Base-by-base conservation (phyloP, 139 green algal species). In the Chlorella sp. region DNA sequence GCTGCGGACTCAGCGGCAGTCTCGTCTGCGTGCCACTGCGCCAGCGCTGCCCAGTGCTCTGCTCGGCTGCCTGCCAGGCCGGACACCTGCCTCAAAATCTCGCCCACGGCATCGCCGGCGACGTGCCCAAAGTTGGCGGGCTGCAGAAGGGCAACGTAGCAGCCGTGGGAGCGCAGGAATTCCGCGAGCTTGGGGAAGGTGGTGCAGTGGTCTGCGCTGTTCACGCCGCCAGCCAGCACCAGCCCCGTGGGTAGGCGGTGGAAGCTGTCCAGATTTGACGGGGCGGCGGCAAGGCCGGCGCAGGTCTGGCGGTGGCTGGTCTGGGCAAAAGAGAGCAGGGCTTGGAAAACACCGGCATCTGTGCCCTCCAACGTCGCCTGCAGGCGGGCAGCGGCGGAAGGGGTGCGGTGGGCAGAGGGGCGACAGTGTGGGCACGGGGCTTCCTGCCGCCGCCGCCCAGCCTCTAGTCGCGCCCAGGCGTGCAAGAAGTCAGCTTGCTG, bases 161-260 rank as follows among this genome's bases (percentile, higher is more conserved):
- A 64, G n/a, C 91, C 91, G 76, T 91, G 75, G 7, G 75, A 11
- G 22, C 83, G 28, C 37, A 96, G 80, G 75, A 89, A 71, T 12
- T 22, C 36, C 2, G 73, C 85, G 18, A 95, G 87, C 66, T 60
- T 78, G n/a, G 93, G 81, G 37, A 96, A 96, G 39, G 93, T 95
- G 24, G 84, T 36, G 21, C 88, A 80, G 71, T 95, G 94, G 85
- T 96, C 93, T 18, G 91, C 89, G 19, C 81, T 88, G 79, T 95
- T 95, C 18, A 95, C 91, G 40, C 94, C 92, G 4, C 93, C 93
- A 12, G 93, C 92, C 61, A 96, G 76, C 21, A 95, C 89, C 48
- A 95, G 53, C 26, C 73, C 94, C 28, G 92, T 89, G 32, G 93
- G 93, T 19, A 96, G 22, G 18, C 71, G 69, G 40, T 78, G 75